Percentiles rank a stretch among this genome's conserved stretches.
phyloP scores from a whole-genome alignment of 352 stramenopile species.

The Phytophthora palmivora region DNA sequence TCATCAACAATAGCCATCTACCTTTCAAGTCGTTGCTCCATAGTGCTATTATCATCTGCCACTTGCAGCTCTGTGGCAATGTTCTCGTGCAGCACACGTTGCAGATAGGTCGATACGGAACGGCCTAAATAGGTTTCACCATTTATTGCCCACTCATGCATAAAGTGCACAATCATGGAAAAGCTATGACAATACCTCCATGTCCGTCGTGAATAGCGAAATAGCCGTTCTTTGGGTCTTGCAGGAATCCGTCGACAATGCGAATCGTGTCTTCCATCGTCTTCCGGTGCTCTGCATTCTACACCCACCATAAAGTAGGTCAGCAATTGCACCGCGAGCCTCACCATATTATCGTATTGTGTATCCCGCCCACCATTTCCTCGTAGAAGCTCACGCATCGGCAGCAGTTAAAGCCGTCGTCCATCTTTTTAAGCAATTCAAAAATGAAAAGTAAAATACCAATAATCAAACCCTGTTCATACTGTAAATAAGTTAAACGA shows the following conservation, averaged over 20 bases:
- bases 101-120: constrained; percentile 73
- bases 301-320: neutral
- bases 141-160: neutral
- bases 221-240: constrained; percentile 64
- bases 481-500: constrained; percentile 1
- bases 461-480: neutral
- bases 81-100: constrained; percentile 71
- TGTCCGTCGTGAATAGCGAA: constrained; percentile 85
- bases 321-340: neutral
- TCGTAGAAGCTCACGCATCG: constrained; percentile 75
- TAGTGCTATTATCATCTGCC: constrained; percentile 42
- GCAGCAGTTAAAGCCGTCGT: constrained; percentile 59
- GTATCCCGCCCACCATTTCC: constrained; percentile 61
- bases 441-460: constrained; percentile 14
- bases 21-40: constrained; percentile 72
- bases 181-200: constrained; percentile 46
- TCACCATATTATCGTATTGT: neutral
- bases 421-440: constrained; percentile 15
- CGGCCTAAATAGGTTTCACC: constrained; percentile 45
- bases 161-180: neutral
- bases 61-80: constrained; percentile 59
- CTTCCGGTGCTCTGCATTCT: constrained; percentile 80
- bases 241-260: constrained; percentile 75
- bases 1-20: constrained; percentile 13
- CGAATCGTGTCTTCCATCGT: constrained; percentile 87